Evolutionary conservation across 1,284 basidiomycete species (phyloP).

Genomic region (Lignosus rhinocerotis): DNA sequence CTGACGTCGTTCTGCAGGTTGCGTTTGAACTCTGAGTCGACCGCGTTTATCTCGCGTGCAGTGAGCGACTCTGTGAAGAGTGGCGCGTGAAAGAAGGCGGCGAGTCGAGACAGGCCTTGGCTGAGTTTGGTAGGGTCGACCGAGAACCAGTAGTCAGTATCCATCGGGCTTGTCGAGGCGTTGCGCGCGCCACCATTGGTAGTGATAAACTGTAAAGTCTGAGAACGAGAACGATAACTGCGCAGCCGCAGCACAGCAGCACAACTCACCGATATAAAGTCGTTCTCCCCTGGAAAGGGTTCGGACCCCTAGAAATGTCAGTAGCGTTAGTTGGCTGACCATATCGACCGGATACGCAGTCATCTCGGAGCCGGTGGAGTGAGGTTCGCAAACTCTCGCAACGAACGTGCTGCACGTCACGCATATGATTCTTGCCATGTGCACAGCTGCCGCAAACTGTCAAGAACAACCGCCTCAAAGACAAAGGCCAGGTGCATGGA

Average conservation of each 20-base stretch:
- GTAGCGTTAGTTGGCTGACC: background rate
- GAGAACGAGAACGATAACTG: background rate
- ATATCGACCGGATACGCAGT: background rate
- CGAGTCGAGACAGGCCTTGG: constrained; percentile 61
- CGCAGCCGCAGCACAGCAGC: background rate
- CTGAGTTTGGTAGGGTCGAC: constrained; percentile 51
- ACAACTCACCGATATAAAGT: constrained; percentile 44
- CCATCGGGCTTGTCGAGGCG: constrained; percentile 63
- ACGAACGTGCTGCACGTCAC: too few relatives aligned
- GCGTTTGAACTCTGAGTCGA: constrained; percentile 73
- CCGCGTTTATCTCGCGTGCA: constrained; percentile 68
- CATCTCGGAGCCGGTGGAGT: too few relatives aligned
- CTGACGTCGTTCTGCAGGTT: constrained; percentile 66
- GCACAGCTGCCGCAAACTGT: too few relatives aligned
- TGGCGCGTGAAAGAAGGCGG: constrained; percentile 68
- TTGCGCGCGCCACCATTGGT: constrained; percentile 64
- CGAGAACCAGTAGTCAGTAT: constrained; percentile 67
- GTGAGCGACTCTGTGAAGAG: constrained; percentile 63
- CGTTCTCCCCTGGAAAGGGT: constrained; percentile 57
- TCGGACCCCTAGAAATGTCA: constrained; percentile 34
- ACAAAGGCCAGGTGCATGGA: too few relatives aligned
- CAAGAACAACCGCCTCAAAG: too few relatives aligned
- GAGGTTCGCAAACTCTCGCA: too few relatives aligned
- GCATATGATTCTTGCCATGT: too few relatives aligned
- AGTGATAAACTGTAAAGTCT: constrained; percentile 46